Percentiles rank a stretch among this genome's conserved stretches.
Conservation (phyloP, 1,284 basidiomycete species). For the Rhodotorula sp. region DNA sequence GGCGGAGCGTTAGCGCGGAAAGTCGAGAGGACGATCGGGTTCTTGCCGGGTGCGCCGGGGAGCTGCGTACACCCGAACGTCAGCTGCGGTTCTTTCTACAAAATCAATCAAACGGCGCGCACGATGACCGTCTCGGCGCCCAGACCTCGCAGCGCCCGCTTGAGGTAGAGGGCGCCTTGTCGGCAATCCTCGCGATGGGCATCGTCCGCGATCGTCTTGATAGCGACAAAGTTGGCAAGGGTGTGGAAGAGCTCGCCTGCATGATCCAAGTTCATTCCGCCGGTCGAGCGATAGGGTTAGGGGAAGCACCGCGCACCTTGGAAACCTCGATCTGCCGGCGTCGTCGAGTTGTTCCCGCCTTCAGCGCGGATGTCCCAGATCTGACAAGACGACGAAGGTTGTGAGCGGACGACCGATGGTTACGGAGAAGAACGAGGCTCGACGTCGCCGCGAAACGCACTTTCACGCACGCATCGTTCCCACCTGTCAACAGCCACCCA, state of each 20-base stretch:
- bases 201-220: conserved; percentile 75
- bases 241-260: conserved; percentile 57
- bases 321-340: conserved; percentile 10
- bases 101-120: conserved; percentile 45
- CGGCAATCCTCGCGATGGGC: conserved; percentile 78
- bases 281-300: too few relatives aligned
- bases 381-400: background rate
- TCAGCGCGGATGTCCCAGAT: conserved; percentile 33
- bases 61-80: too few relatives aligned
- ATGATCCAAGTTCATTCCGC: background rate
- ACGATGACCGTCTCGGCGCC: conserved; percentile 73
- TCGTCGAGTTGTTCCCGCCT: background rate
- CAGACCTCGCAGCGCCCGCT: conserved; percentile 78
- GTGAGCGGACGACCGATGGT: background rate
- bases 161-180: conserved; percentile 85
- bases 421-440: conserved; percentile 5
- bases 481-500: conserved; percentile 67
- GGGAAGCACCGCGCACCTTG: conserved; percentile 15
- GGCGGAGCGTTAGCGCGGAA: conserved; percentile 61
- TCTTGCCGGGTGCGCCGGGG: conserved; percentile 51
- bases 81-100: too few relatives aligned
- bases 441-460: conserved; percentile 50
- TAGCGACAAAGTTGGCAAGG: conserved; percentile 80
- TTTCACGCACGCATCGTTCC: conserved; percentile 78
- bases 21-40: conserved; percentile 80